Conservation (phyloP, 2,329 filamentous ascomycete genomes). For the Epichloe glyceriae region DNA sequence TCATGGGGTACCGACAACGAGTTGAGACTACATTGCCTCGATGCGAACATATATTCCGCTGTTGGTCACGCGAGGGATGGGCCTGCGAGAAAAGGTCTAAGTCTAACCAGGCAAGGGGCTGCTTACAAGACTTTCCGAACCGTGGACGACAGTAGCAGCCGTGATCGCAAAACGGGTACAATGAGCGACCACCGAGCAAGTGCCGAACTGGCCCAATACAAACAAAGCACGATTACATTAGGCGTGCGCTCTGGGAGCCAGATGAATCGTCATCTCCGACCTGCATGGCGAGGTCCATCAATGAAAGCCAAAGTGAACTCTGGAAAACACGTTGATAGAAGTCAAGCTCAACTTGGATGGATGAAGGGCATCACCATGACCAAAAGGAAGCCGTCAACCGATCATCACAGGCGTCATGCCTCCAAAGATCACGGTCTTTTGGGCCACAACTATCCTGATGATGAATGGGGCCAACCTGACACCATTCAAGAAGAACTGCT, state of each 20-base stretch:
- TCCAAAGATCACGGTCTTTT: constrained; percentile 40
- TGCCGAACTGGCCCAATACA: constrained; percentile 27
- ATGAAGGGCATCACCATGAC: constrained; percentile 57
- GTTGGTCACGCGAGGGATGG: constrained; percentile 64
- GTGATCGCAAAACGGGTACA: constrained; percentile 45
- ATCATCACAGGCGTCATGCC: constrained; percentile 29
- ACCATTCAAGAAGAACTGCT: constrained; percentile 52
- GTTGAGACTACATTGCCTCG: constrained; percentile 63
- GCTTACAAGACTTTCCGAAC: constrained; percentile 76
- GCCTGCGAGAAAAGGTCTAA: constrained; percentile 49
- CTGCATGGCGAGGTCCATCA: constrained; percentile 41
- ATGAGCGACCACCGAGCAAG: constrained; percentile 47
- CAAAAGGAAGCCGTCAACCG: constrained; percentile 34
- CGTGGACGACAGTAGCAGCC: constrained; percentile 43
- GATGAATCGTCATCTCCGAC: constrained; percentile 17
- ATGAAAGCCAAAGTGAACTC: constrained; percentile 42
- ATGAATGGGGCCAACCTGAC: constrained; percentile 48
- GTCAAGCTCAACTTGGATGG: constrained; percentile 50
- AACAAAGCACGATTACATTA: constrained; percentile 30
- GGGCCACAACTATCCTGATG: constrained; percentile 36
- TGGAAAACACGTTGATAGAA: constrained; percentile 30
- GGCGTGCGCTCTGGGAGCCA: constrained; percentile 26
- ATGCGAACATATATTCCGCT: constrained; percentile 47
- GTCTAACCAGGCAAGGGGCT: constrained; percentile 70
- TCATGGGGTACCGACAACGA: constrained; percentile 85